These are phyloP conservation scores for Talaromyces proteolyticus DNA, from an alignment of 495 filamentous ascomycete genomes.

Conservation along the genomic window DNA sequence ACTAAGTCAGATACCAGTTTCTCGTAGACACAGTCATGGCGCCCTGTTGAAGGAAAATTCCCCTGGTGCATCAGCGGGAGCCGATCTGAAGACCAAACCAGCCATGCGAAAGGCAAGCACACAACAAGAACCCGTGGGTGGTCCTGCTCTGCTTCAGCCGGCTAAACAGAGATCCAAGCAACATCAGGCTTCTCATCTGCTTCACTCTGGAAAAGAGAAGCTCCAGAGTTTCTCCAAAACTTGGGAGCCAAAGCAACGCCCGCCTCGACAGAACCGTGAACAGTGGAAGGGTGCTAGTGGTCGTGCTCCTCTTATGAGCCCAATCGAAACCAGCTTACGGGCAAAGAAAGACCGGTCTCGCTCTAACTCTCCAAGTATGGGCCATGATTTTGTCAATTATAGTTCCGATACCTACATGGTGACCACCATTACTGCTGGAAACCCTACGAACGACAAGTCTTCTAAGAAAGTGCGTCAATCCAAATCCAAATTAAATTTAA, in stretches of 20 bases:
- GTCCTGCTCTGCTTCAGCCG: constrained; percentile 8
- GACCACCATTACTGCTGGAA: constrained; percentile 34
- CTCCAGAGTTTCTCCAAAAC: constrained; percentile 11
- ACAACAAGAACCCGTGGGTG: constrained; percentile 3
- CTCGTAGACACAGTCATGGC: constrained; percentile 6
- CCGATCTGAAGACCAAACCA: not conserved
- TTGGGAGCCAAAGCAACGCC: constrained; percentile 20
- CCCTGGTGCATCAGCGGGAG: not conserved
- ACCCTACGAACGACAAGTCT: constrained; percentile 2
- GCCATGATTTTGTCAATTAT: not conserved
- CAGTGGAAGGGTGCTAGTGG: constrained; percentile 49
- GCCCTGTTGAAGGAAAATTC: constrained; percentile 1
- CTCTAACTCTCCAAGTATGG: not conserved
- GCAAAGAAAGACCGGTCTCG: not conserved
- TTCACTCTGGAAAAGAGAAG: constrained; percentile 2
- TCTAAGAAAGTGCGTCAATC: constrained; percentile 1
- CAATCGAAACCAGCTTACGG: constrained; percentile 12
- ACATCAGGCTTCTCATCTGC: not conserved
- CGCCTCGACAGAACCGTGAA: constrained; percentile 17
- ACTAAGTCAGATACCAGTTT: constrained; percentile 8
- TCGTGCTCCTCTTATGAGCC: constrained; percentile 33
- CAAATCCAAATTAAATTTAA: constrained; percentile 1
- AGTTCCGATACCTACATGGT: constrained; percentile 10
- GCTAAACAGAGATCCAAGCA: not conserved
- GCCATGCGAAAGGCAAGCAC: not conserved